Base-by-base conservation (phyloP, 108 stramenopile species). In the Cyclotella kingstonii region DNA sequence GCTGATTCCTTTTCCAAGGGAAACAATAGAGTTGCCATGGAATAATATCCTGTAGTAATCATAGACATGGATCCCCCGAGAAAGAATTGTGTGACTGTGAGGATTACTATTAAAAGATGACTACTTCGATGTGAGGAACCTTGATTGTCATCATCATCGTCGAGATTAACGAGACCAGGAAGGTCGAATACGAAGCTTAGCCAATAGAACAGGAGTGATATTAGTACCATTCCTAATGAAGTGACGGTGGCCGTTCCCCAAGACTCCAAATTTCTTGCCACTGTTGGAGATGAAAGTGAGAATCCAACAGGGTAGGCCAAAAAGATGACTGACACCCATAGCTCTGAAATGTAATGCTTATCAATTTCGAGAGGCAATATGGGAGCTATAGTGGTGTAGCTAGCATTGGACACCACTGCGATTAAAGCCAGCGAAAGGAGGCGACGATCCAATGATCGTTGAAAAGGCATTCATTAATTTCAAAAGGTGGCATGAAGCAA, bases 21-120 rank as follows among this genome's bases (percentile, higher is more conserved):
- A 15, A 60, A 61, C 21, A 68, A 5, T 22, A 63, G 46, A 15
- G 75, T 63, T 0, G 75, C 62, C 55, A 50, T 35, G 3, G 75
- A 76, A 26, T 76, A 76, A 33, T 76, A 76, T 3, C 75, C 75
- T 26, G 75, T 76, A 15, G 62, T 44, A 7, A 76, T 52, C 22
- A 49, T 31, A 5, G 75, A 68, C 25, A 63, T 48, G 36, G 43
- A 54, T 0, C 36, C 66, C 2, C 75, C 75, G 26, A 68, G 26
- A 43, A 43, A 44, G 30, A 76, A 64, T 22, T 68, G 66, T 12
- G 57, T 23, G 15, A 63, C 1, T 1, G 49, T 50, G 10, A 75
- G 44, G 12, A 62, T 9, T 11, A 36, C 57, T 3, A 59, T 41
- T 12, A 27, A 5, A 0, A 57, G 15, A 47, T 46, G 33, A 36